phyloP scores from a whole-genome alignment of 192 early-diverging fungal genomes.

The Coemansia pectinata region DNA sequence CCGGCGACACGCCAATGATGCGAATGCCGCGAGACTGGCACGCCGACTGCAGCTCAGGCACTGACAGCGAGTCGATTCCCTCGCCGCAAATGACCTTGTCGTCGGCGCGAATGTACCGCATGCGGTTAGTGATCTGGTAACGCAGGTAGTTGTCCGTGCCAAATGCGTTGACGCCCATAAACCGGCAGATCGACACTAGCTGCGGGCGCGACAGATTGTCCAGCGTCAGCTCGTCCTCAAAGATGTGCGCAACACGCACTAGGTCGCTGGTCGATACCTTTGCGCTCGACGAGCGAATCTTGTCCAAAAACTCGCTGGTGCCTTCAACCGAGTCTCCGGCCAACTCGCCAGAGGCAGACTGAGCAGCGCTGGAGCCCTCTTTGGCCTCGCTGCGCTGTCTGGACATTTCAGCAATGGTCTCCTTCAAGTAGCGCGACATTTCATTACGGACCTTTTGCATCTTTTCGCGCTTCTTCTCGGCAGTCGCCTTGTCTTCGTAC shows the following conservation, averaged over 20 bases:
- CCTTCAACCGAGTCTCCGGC: constrained; percentile 17
- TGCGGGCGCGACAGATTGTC: constrained; percentile 93
- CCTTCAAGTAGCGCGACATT: constrained; percentile 94
- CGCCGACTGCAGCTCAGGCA: constrained; percentile 86
- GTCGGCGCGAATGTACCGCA: constrained; percentile 84
- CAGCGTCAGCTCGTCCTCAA: constrained; percentile 92
- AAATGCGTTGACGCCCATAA: constrained; percentile 95
- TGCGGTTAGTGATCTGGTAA: constrained; percentile 86
- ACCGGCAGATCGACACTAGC: constrained; percentile 91
- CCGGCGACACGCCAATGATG: constrained; percentile 85
- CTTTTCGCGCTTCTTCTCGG: constrained; percentile 95
- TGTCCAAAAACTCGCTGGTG: constrained; percentile 31
- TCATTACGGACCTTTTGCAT: constrained; percentile 88
- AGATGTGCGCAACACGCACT: constrained; percentile 79
- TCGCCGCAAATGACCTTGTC: constrained; percentile 85
- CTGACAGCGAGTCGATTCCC: constrained; percentile 84
- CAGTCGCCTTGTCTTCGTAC: constrained; percentile 79
- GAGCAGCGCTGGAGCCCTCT: constrained; percentile 24
- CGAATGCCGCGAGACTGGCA: constrained; percentile 89
- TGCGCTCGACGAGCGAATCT: constrained; percentile 82
- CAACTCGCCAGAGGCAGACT: constrained; percentile 63
- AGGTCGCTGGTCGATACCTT: constrained; percentile 82
- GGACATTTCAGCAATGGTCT: constrained; percentile 87
- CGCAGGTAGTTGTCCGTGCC: constrained; percentile 96
- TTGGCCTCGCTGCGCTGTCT: constrained; percentile 25